phyloP scores from a whole-genome alignment of 2,329 filamentous ascomycete species.

The Chaetomium strumarium region DNA sequence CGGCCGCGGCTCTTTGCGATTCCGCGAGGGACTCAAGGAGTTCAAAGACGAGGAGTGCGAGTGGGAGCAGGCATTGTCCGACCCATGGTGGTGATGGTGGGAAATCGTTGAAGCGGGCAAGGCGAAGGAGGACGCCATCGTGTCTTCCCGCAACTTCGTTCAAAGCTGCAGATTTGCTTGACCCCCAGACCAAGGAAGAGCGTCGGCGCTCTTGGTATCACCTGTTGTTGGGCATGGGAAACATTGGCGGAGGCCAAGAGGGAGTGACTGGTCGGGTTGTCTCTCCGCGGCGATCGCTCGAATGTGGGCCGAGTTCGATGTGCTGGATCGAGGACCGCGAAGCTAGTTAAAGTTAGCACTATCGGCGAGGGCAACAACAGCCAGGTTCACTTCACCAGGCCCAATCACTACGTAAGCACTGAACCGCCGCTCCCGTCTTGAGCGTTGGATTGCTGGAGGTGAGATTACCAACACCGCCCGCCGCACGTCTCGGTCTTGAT shows the following conservation, averaged over 20 bases:
- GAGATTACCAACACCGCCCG: conserved; percentile 1
- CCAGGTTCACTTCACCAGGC: too few species aligned
- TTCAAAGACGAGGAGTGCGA: conserved; percentile 29
- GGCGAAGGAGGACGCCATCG: conserved; percentile 48
- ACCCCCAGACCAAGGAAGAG: not conserved
- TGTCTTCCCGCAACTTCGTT: conserved; percentile 8
- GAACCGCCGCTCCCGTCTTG: too few species aligned
- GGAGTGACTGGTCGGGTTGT: not conserved
- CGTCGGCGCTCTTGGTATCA: conserved; percentile 7
- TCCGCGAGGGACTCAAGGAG: conserved; percentile 18
- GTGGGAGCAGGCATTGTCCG: conserved; percentile 26
- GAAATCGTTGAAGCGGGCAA: conserved; percentile 47
- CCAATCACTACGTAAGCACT: too few species aligned
- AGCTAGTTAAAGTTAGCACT: not conserved
- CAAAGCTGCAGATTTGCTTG: not conserved
- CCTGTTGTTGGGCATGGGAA: conserved; percentile 1
- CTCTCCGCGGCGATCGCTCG: not conserved
- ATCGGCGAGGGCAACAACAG: not conserved
- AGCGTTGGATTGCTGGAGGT: too few species aligned
- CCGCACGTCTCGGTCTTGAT: not conserved
- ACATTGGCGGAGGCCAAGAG: not conserved
- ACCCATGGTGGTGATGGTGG: conserved; percentile 38
- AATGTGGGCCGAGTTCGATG: not conserved
- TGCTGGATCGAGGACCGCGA: not conserved
- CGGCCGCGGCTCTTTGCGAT: conserved; percentile 15